Evolutionary conservation across 2,329 filamentous ascomycete species (phyloP), one percentile per base, ranked within the genome.

Genomic region (Rhinocladiella mackenziei): DNA sequence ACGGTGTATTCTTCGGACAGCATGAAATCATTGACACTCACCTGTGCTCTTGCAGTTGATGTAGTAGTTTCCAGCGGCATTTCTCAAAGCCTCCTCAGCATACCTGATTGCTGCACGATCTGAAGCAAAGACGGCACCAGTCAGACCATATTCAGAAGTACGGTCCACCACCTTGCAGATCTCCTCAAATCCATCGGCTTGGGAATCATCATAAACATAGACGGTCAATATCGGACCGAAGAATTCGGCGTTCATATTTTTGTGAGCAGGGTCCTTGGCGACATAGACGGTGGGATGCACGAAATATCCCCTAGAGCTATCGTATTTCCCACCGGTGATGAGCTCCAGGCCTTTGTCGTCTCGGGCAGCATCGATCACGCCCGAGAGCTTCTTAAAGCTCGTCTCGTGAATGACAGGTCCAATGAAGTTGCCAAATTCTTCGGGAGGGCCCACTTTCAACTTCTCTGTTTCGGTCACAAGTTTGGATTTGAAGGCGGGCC

Each of bases 61-160:
- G 69, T 91, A 91, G 64, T 89, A 89, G 71, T 91, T 91, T 30
- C 86, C 86, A 0, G 86, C 85, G 0, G 82, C 71, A 61, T 89
- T 80, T 53, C 84, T 74, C 40, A 91, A 72, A 49, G 73, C 76
- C 56, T 88, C 78, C 64, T 89, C 84, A 0, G 84, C 86, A 43
- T 74, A 73, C 17, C 81, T 75, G 47, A 89, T 69, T 10, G 75
- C 81, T 34, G 73, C 66, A 29, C 86, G 72, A 64, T 89, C 84
- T 43, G 74, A 67, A 7, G 86, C 83, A 63, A 91, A 91, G 42
- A 91, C 72, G 46, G 84, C 76, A 8, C 86, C 86, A 0, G 86
- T 91, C 41, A 91, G 72, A 2, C 79, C 85, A 63, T 94, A 94
- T 58, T 86, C 84, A 45, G 80, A 81, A 1, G 85, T 85, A 4